Evolutionary conservation across 1,139 yeast genomes (phyloP).

Genomic region (Pneumocystis murina): DNA sequence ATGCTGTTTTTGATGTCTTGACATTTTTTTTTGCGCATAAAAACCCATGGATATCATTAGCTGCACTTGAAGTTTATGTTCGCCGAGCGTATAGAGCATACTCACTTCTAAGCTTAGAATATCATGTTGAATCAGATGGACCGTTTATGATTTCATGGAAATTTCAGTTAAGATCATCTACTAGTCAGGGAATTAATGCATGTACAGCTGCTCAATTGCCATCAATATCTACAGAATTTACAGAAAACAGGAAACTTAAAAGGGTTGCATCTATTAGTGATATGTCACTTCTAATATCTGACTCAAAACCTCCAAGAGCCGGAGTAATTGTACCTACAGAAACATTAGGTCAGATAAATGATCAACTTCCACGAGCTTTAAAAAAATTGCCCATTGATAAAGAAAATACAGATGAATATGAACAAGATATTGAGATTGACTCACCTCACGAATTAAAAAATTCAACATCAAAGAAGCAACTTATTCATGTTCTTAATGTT

Average conservation of each 20-base stretch:
- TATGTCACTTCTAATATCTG: slow-evolving; percentile 66
- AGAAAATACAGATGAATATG: slow-evolving; percentile 18
- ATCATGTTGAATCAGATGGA: slow-evolving; percentile 38
- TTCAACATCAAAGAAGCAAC: slow-evolving; percentile 18
- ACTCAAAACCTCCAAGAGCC: slow-evolving; percentile 51
- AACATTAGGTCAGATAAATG: slow-evolving; percentile 83
- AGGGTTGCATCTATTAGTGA: slow-evolving; percentile 90
- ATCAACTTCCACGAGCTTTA: slow-evolving; percentile 59
- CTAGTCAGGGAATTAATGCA: slow-evolving; percentile 36
- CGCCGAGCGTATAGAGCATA: slow-evolving; percentile 97
- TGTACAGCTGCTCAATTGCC: slow-evolving; percentile 5
- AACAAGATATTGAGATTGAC: slow-evolving; percentile 30
- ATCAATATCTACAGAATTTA: slow-evolving; percentile 6
- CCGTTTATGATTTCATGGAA: slow-evolving; percentile 74
- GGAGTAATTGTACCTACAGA: slow-evolving; percentile 77
- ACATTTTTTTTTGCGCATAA: slow-evolving; percentile 72
- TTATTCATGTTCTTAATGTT: slow-evolving; percentile 69
- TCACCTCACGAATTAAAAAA: slow-evolving; percentile 26
- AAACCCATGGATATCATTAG: slow-evolving; percentile 82
- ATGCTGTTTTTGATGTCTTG: slow-evolving; percentile 88
- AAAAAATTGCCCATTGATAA: slow-evolving; percentile 41
- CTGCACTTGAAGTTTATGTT: slow-evolving; percentile 91
- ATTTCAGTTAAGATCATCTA: slow-evolving; percentile 67
- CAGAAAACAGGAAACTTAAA: slow-evolving; percentile 11
- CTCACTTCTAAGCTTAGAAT: slow-evolving; percentile 60